Evolutionary conservation across 305 asterid species (phyloP).

Genomic region (Withania somnifera): DNA sequence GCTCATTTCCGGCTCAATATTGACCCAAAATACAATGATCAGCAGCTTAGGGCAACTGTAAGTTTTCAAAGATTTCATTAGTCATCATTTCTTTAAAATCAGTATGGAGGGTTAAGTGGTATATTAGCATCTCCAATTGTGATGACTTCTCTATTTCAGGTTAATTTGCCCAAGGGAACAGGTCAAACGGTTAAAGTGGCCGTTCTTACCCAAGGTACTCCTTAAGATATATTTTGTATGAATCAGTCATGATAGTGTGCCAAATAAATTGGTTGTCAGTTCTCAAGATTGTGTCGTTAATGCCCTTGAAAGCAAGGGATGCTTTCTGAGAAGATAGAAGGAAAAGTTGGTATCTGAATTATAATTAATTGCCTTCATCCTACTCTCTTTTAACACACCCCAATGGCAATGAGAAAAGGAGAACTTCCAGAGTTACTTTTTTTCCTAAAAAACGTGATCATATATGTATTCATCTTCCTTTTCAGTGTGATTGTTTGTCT

Average conservation of each 20-base stretch:
- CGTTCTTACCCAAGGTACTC: conserved; percentile 91
- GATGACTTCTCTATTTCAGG: conserved; percentile 34
- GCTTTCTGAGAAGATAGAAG: not conserved
- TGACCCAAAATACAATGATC: conserved; percentile 95
- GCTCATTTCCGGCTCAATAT: conserved; percentile 97
- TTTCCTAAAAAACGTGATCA: not conserved
- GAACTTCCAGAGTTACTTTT: not conserved
- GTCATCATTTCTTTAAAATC: not conserved
- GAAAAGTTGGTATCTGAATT: not conserved
- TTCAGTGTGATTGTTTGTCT: not conserved
- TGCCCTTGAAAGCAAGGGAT: not conserved
- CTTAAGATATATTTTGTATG: not conserved
- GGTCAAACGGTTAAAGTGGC: conserved; percentile 89
- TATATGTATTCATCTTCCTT: not conserved
- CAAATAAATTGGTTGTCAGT: not conserved
- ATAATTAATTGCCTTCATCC: not conserved
- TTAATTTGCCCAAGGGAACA: conserved; percentile 94
- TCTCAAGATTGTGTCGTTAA: not conserved
- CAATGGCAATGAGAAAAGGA: not conserved
- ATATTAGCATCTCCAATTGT: not conserved
- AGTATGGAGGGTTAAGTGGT: not conserved
- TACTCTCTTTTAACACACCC: not conserved
- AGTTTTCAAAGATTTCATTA: conserved; percentile 17
- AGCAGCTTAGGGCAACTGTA: conserved; percentile 94
- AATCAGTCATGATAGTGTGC: not conserved